Evolutionary conservation across 768 basidiomycete species (phyloP).

Genomic region (Hydnomerulius pinastri): DNA sequence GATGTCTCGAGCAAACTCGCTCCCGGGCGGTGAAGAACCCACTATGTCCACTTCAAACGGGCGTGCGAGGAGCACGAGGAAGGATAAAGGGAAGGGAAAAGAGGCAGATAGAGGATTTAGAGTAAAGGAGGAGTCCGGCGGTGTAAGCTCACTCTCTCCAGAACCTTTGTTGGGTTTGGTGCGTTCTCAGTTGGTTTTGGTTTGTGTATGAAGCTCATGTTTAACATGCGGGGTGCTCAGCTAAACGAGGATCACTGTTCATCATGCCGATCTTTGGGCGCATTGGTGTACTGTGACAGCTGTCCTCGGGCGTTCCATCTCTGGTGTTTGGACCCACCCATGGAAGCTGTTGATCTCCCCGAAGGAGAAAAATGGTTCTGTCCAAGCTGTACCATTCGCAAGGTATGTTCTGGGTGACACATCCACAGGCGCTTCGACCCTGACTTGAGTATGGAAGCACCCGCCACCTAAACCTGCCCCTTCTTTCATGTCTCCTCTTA

Average conservation of each 20-base stretch:
- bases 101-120: conserved; percentile 39
- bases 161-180: conserved; percentile 40
- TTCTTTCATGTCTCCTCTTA: conserved; percentile 70
- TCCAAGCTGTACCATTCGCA: conserved; percentile 64
- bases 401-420: conserved; percentile 46
- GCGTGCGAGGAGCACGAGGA: conserved; percentile 29
- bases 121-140: conserved; percentile 48
- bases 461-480: conserved; percentile 64
- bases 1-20: conserved; percentile 68
- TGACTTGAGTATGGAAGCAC: conserved; percentile 45
- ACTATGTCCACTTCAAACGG: conserved; percentile 22
- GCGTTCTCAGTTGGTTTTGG: conserved; percentile 21
- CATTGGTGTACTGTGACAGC: conserved; percentile 95
- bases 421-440: not conserved
- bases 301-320: conserved; percentile 96
- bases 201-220: conserved; percentile 16
- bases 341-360: conserved; percentile 85
- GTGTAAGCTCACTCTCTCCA: conserved; percentile 37
- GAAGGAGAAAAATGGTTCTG: conserved; percentile 82
- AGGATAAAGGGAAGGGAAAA: conserved; percentile 52
- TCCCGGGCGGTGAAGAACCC: conserved; percentile 32
- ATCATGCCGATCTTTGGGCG: conserved; percentile 77
- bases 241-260: conserved; percentile 85
- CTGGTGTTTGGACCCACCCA: conserved; percentile 94
- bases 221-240: conserved; percentile 26